These are phyloP conservation scores for Pythium utonaiense DNA, from an alignment of 352 stramenopile species.

Conservation along the genomic window DNA sequence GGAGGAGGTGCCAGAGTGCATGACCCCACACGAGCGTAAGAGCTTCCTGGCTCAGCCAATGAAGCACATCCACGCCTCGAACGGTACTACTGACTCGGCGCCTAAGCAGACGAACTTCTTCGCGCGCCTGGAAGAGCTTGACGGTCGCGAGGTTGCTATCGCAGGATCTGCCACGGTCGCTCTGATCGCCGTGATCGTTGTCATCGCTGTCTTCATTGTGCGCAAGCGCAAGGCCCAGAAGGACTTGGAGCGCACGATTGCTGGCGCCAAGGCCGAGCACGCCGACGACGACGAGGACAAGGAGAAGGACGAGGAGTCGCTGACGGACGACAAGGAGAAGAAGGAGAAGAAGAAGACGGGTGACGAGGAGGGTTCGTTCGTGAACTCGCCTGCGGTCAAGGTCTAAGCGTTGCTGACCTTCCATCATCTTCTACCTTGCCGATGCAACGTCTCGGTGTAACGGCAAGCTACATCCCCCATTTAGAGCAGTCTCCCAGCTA, in stretches of 20 bases:
- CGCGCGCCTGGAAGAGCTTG: conserved; percentile 49
- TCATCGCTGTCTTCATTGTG: conserved; percentile 64
- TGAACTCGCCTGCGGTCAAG: conserved; percentile 79
- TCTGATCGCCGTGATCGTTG: conserved; percentile 60
- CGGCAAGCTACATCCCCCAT: conserved; percentile 3
- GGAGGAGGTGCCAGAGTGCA: conserved; percentile 78
- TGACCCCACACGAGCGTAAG: conserved; percentile 74
- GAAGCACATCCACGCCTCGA: conserved; percentile 83
- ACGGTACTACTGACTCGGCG: conserved; percentile 45
- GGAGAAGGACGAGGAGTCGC: conserved; percentile 65
- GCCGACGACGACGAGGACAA: conserved; percentile 52
- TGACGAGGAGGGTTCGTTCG: conserved; percentile 72
- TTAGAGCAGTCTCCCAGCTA: conserved; percentile 4
- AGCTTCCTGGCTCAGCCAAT: conserved; percentile 80
- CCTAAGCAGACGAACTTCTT: conserved; percentile 67
- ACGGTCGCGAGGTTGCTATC: conserved; percentile 71
- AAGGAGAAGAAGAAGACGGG: conserved; percentile 63
- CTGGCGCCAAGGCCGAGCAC: conserved; percentile 76
- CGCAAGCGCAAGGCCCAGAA: conserved; percentile 80
- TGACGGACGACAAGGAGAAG: conserved; percentile 54
- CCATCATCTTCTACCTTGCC: neutral
- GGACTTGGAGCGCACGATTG: conserved; percentile 77
- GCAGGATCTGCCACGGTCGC: conserved; percentile 48
- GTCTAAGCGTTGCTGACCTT: conserved; percentile 17
- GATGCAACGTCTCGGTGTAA: neutral